Base-by-base conservation (phyloP, 2,329 filamentous ascomycete species). In the Ustilaginoidea virens region DNA sequence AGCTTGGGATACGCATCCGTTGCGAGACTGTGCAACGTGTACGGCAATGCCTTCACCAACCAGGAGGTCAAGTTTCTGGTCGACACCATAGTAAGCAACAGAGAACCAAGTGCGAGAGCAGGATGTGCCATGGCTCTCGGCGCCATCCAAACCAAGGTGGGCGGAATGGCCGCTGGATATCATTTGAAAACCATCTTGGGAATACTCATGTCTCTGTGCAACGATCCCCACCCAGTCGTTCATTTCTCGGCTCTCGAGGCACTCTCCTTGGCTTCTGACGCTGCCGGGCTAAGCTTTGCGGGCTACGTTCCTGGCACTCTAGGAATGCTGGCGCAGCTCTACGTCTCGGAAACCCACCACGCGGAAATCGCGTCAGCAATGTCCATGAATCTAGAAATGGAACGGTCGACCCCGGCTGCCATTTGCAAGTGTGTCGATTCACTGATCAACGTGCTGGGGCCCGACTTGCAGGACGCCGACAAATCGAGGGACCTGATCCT, bases 151-250 rank as follows among this genome's bases (percentile, higher is more conserved):
- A 80, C 83, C 12, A 85, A 93, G 49, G 80, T 98, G 19, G 92
- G 90, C 33, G 87, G 90, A 32, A 96, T 98, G 86, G 90, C 90
- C 30, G 90, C 90, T 31, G 85, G 86, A 4, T 85, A 90, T 43
- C 90, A 98, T 49, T 65, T 98, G 28, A 96, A 96, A 58, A 94
- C 85, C 2, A 94, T 98, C 28, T 69, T 94, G n/a, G 80, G 87
- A 12, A 92, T 98, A 22, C 60, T 98, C n/a, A 92, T 96, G 80
- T 96, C 90, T 6, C 66, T 98, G 7, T 87, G 85, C 50, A 93
- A 86, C 41, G 90, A 98, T 46, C 82, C 87, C 13, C 90, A 98
- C 48, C 86, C 90, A 0, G 76, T 81, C 1, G 90, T 98, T 7
- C 90, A 98, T 52, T 93, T 87, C 48, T 96, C 86, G 85, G 87